A percentile compares a stretch with the other conserved stretches of the same genome.
Conservation (phyloP, 139 green algal species). For the Chlorella sp. region DNA sequence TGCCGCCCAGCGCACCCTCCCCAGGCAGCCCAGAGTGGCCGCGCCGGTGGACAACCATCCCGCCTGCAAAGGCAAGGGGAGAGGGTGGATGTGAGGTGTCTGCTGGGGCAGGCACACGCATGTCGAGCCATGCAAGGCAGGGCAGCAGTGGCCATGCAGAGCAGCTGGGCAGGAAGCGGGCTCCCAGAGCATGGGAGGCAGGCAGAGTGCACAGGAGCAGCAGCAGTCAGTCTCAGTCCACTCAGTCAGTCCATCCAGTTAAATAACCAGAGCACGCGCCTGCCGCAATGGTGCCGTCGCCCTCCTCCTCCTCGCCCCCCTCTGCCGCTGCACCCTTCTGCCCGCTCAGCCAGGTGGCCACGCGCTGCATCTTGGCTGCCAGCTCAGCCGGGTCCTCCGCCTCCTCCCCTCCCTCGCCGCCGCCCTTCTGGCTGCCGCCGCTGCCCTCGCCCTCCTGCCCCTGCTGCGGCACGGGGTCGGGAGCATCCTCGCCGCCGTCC, state of each 20-base stretch:
- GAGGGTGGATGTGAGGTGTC: no score
- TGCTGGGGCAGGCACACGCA: no score
- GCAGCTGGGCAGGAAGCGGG: not conserved
- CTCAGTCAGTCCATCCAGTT: not conserved
- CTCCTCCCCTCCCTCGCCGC: not conserved
- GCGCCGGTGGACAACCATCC: not conserved
- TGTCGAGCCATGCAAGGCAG: not conserved
- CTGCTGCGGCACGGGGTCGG: not conserved
- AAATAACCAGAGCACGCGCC: not conserved
- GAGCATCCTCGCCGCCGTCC: not conserved
- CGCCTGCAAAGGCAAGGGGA: not conserved
- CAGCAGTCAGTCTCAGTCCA: not conserved
- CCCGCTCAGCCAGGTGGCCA: not conserved
- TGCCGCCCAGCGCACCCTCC: not conserved
- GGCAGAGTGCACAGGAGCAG: not conserved
- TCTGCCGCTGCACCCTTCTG: not conserved
- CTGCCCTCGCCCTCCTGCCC: not conserved
- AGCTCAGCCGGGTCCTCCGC: slow-evolving; percentile 9
- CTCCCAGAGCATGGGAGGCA: no score
- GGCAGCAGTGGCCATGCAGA: not conserved
- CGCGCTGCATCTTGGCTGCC: slow-evolving; percentile 8
- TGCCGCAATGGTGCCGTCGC: not conserved
- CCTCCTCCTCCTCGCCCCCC: not conserved
- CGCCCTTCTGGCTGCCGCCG: not conserved
- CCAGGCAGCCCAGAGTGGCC: not conserved